A percentile compares a stretch with the other conserved stretches of the same genome.
Evolutionary conservation across 495 filamentous ascomycete genomes (phyloP).

Genomic region (Hypoxylon fuscum): DNA sequence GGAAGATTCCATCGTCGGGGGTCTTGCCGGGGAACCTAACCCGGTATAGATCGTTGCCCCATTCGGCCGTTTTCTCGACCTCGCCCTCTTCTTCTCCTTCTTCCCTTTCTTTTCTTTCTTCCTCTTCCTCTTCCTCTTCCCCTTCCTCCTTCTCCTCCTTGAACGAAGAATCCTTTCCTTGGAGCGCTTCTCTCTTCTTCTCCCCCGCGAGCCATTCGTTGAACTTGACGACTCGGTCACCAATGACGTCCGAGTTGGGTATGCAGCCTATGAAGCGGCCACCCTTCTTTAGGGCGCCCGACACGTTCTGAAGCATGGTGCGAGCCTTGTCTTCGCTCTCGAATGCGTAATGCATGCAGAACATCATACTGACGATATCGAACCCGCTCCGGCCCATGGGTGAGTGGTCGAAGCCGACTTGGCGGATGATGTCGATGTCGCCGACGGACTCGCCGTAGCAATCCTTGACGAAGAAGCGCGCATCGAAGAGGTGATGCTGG

Average conservation of each 20-base stretch:
- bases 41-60: conserved; percentile 92
- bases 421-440: conserved; percentile 76
- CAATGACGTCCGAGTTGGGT: conserved; percentile 90
- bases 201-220: conserved; percentile 64
- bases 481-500: conserved; percentile 73
- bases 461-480: conserved; percentile 85
- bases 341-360: conserved; percentile 98
- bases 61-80: conserved; percentile 69
- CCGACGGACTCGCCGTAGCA: conserved; percentile 85
- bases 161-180: conserved; percentile 26
- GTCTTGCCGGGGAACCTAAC: conserved; percentile 85
- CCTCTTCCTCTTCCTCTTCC: conserved; percentile 51
- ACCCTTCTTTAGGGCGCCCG: conserved; percentile 88
- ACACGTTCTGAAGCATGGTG: conserved; percentile 92
- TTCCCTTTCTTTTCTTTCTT: conserved; percentile 48
- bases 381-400: conserved; percentile 77
- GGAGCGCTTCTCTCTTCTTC: conserved; percentile 51
- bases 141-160: conserved; percentile 55
- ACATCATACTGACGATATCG: conserved; percentile 98
- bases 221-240: conserved; percentile 67
- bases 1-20: conserved; percentile 82
- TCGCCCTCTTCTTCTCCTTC: conserved; percentile 62
- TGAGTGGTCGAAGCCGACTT: conserved; percentile 83
- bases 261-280: conserved; percentile 93
- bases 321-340: conserved; percentile 88